Evolutionary conservation across 129 eudicot genomes (phyloP).

Genomic region (Arctium lappa): DNA sequence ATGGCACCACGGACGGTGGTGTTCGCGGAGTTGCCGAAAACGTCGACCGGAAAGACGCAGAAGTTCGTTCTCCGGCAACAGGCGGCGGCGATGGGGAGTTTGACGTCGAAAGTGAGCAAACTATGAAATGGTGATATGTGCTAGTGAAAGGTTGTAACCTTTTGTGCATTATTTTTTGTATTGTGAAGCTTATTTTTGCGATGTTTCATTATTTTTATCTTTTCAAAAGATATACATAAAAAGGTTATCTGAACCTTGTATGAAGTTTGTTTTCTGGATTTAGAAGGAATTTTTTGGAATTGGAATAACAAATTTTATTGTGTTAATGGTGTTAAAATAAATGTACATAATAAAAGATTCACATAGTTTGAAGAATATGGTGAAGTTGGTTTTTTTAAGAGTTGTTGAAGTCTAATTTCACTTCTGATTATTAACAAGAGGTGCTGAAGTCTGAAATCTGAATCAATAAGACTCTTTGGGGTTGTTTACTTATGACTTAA

Average conservation of each 20-base stretch:
- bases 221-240: too few relatives aligned
- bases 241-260: neutral
- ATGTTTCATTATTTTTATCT: too few relatives aligned
- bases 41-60: constrained; percentile 49
- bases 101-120: constrained; percentile 16
- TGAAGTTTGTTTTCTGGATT: neutral
- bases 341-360: too few relatives aligned
- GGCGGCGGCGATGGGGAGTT: constrained; percentile 40
- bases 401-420: too few relatives aligned
- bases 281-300: too few relatives aligned
- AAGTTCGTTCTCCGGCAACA: constrained; percentile 38
- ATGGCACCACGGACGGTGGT: constrained; percentile 47
- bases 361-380: too few relatives aligned
- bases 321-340: too few relatives aligned
- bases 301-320: neutral
- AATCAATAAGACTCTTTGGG: too few relatives aligned
- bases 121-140: neutral
- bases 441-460: too few relatives aligned
- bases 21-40: constrained; percentile 45
- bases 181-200: neutral
- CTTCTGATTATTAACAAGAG: too few relatives aligned
- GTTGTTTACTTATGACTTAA: too few relatives aligned
- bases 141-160: neutral
- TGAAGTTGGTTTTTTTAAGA: too few relatives aligned
- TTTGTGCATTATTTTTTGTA: neutral